phyloP scores from a whole-genome alignment of 148 eudicot species.

The Oxyria digyna region DNA sequence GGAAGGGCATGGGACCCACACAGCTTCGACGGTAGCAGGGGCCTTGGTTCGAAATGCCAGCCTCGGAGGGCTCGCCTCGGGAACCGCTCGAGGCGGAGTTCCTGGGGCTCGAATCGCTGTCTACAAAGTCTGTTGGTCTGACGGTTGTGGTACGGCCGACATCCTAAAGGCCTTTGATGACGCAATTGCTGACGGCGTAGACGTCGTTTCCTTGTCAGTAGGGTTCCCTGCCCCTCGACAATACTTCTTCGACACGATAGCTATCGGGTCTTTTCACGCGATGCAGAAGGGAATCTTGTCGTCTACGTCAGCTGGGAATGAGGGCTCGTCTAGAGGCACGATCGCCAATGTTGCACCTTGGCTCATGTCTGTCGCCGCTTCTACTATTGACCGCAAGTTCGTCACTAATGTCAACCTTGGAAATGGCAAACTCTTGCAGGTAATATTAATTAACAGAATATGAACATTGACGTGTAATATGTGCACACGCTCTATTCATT shows the following conservation, averaged over 20 bases:
- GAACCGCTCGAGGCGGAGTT: slow-evolving; percentile 39
- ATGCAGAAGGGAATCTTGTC: slow-evolving; percentile 37
- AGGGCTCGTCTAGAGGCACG: too few relatives aligned
- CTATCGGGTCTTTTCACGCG: slow-evolving; percentile 47
- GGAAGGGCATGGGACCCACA: slow-evolving; percentile 45
- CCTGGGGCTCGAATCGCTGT: slow-evolving; percentile 40
- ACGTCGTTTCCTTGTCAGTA: neutral
- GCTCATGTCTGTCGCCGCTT: slow-evolving; percentile 38
- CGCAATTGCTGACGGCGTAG: slow-evolving; percentile 44
- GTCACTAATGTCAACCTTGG: slow-evolving; percentile 21
- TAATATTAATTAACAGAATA: too few relatives aligned
- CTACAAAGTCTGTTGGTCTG: slow-evolving; percentile 30
- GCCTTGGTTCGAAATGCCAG: slow-evolving; percentile 12
- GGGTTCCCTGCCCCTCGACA: neutral
- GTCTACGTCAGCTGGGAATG: slow-evolving; percentile 37
- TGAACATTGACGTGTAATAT: too few relatives aligned
- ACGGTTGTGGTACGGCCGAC: neutral
- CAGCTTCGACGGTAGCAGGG: slow-evolving; percentile 52
- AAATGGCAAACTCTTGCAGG: slow-evolving; percentile 15
- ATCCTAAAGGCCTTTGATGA: slow-evolving; percentile 41
- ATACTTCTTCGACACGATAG: slow-evolving; percentile 27
- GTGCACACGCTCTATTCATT: too few relatives aligned
- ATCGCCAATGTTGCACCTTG: slow-evolving; percentile 25
- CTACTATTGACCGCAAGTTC: slow-evolving; percentile 32
- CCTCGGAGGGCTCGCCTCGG: slow-evolving; percentile 25